phyloP scores from a whole-genome alignment of 2,329 filamentous ascomycete species.

The Pseudocercospora fijiensis region DNA sequence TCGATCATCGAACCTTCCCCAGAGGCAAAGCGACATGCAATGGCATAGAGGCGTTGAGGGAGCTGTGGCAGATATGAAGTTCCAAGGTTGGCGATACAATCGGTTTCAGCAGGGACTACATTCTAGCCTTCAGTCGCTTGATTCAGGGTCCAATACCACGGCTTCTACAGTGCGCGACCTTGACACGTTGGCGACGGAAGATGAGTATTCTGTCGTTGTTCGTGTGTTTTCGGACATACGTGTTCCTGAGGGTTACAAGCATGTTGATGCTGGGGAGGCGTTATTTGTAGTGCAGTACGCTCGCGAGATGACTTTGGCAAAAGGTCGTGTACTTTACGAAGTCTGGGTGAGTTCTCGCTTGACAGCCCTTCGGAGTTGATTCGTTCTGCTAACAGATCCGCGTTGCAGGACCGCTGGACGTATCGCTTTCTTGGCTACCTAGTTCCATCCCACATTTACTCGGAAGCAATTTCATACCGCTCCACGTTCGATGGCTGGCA shows the following conservation, averaged over 20 bases:
- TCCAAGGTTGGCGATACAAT: neutral
- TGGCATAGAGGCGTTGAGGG: neutral
- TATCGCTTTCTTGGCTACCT: constrained; percentile 17
- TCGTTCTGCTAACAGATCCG: neutral
- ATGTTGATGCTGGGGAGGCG: constrained; percentile 8
- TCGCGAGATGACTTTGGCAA: constrained; percentile 19
- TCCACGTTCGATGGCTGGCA: constrained; percentile 4
- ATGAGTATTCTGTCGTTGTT: constrained; percentile 9
- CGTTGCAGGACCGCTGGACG: constrained; percentile 8
- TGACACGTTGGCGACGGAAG: neutral
- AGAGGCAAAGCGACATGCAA: neutral
- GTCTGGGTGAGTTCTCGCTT: constrained; percentile 9
- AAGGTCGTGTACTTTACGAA: constrained; percentile 23
- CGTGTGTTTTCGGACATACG: constrained; percentile 5
- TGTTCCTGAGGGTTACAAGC: constrained; percentile 5
- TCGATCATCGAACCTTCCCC: neutral
- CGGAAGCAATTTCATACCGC: constrained; percentile 12
- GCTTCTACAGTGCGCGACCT: too few relatives aligned
- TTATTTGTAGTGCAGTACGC: constrained; percentile 15
- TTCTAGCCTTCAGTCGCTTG: neutral
- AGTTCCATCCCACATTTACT: constrained; percentile 8
- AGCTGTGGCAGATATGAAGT: neutral
- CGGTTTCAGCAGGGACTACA: neutral
- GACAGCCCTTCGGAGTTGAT: neutral
- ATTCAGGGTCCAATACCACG: neutral